A percentile compares a stretch with the other conserved stretches of the same genome.
Evolutionary conservation across 2,329 filamentous ascomycete genomes (phyloP).

Genomic region (Monosporascus sp.): DNA sequence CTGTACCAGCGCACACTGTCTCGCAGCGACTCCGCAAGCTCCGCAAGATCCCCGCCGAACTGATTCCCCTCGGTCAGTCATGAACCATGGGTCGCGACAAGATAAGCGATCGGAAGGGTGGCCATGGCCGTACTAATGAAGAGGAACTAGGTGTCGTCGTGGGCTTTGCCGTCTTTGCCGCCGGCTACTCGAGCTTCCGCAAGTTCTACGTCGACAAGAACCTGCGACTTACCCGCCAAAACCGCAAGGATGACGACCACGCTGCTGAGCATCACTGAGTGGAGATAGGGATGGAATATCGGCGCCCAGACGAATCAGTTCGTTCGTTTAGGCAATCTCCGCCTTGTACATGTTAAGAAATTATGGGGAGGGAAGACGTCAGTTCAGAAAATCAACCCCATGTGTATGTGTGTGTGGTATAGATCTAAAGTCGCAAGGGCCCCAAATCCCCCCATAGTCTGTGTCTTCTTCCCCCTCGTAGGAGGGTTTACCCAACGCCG

Average conservation of each 20-base stretch:
- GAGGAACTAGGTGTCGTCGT: conserved; percentile 69
- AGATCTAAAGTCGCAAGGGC: conserved; percentile 16
- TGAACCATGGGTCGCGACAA: not conserved
- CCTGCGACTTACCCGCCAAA: conserved; percentile 76
- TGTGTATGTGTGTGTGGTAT: conserved; percentile 12
- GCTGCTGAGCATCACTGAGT: conserved; percentile 34
- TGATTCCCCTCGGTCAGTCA: conserved; percentile 84
- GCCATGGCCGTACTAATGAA: conserved; percentile 11
- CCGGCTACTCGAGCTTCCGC: conserved; percentile 71
- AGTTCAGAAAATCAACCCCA: conserved; percentile 1
- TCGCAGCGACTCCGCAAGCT: conserved; percentile 89
- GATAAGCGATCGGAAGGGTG: too few relatives aligned
- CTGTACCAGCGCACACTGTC: conserved; percentile 76
- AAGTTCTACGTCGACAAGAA: conserved; percentile 90
- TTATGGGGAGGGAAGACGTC: conserved; percentile 15
- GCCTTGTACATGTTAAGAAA: conserved; percentile 25
- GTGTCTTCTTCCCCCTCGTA: conserved; percentile 4
- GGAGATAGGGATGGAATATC: conserved; percentile 9
- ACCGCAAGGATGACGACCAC: conserved; percentile 30
- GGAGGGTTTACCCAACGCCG: conserved; percentile 17
- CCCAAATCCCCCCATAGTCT: conserved; percentile 5
- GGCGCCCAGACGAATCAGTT: conserved; percentile 10
- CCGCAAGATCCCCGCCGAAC: conserved; percentile 86
- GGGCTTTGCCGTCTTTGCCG: conserved; percentile 74
- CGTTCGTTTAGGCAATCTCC: conserved; percentile 14